Percentiles rank a stretch among this genome's conserved stretches.
phyloP scores from a whole-genome alignment of 768 basidiomycete genomes.

The Rhodotorula kratochvilovae region DNA sequence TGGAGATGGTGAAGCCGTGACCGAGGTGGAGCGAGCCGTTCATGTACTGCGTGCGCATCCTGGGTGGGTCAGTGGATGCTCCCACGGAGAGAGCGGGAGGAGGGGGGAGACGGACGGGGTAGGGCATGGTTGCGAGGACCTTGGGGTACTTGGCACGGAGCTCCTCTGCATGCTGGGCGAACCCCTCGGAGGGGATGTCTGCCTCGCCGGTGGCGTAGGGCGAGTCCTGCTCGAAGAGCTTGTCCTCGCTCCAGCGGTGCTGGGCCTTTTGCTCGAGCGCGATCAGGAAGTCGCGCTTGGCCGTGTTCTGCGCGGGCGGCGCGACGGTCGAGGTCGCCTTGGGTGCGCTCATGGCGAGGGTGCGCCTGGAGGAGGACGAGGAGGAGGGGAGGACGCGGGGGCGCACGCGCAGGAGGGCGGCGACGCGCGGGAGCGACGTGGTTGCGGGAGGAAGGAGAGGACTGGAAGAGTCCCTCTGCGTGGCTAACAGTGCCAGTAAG shows the following conservation, averaged over 20 bases:
- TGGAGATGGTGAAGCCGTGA: constrained; percentile 96
- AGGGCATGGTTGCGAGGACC: constrained; percentile 96
- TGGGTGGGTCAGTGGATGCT: neutral
- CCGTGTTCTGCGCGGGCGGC: constrained; percentile 59
- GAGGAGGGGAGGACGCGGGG: neutral
- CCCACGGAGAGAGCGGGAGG: neutral
- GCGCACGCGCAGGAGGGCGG: constrained; percentile 1
- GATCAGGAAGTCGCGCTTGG: constrained; percentile 82
- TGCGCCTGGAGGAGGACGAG: neutral
- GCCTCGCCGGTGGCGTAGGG: constrained; percentile 61
- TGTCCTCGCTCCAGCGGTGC: constrained; percentile 68
- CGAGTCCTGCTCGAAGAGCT: constrained; percentile 77
- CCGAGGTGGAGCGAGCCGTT: constrained; percentile 95
- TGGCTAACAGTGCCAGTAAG: too few species aligned
- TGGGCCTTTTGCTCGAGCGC: constrained; percentile 81
- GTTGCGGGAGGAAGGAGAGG: neutral
- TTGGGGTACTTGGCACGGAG: constrained; percentile 77
- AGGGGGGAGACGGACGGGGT: constrained; percentile 50
- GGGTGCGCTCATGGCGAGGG: neutral
- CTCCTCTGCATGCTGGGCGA: constrained; percentile 54
- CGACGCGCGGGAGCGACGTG: constrained; percentile 1
- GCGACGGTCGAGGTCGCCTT: constrained; percentile 5
- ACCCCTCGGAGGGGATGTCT: constrained; percentile 53
- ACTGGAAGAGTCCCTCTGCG: neutral
- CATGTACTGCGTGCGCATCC: constrained; percentile 62